Evolutionary conservation across 2,329 filamentous ascomycete genomes (phyloP), one percentile per base, ranked within the genome.

Genomic region (Leptographium radiaticola): DNA sequence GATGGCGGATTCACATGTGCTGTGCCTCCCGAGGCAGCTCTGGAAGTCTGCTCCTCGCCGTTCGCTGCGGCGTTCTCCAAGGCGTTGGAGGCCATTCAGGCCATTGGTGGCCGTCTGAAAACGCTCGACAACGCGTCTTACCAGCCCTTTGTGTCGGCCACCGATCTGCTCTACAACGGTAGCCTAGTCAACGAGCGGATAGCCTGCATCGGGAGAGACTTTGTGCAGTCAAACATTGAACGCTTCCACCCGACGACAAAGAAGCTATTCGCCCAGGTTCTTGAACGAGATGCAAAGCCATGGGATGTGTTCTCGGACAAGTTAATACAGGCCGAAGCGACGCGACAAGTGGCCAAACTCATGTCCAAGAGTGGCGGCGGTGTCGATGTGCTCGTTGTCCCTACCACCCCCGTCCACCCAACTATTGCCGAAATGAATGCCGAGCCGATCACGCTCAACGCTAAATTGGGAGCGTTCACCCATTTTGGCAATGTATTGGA

Each of bases 401-500:
- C 76, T 2, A 44, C 45, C 11, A 16, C 39, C 2, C 75, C 75
- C 13, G 62, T 59, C 34, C 69, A 71, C 55, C 66, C 65, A 51
- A 75, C 69, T 1, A 70, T 77, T 7, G 63, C 69, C 43, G 70
- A 75, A 59, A 73, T 79, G 62, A 65, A 71, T 33, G 68, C 65
- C 5, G 73, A 78, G 56, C 75, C 75, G 1, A 66, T 79, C 47
- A 64, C 59, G 44, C 66, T 71, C 59, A 79, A 79, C 56, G 71
- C 71, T 18, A 65, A 68, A 36, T 72, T 76, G n/a, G 73, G 74
- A 9, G 67, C 66, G 42, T 79, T 77, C 56, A 76, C 75, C 6
- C 75, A 79, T 57, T 78, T 70, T 59, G 77, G 67, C 4, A 81
- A 81, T 57, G 73, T 81, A 25, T 63, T 81, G 10, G 77, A 81